Conservation (phyloP, 2,329 filamentous ascomycete genomes). For the Colletotrichum eleusines region DNA sequence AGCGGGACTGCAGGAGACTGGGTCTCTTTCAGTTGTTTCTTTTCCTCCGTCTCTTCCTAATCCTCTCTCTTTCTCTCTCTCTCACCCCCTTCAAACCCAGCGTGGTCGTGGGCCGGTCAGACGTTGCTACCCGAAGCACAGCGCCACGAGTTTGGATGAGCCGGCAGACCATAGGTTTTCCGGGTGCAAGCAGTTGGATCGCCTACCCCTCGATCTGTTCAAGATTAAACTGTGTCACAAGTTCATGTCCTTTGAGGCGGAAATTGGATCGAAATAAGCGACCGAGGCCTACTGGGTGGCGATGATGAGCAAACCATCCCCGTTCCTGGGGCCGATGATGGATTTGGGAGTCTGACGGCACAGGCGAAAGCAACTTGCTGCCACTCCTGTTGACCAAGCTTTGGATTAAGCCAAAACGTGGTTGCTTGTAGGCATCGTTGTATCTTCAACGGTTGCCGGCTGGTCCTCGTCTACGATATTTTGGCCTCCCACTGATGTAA, state of each 20-base stretch:
- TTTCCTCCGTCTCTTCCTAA: conserved; percentile 1
- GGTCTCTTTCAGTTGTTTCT: conserved; percentile 1
- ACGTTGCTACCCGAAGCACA: conserved; percentile 30
- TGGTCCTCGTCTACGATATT: background rate
- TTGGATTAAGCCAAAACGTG: background rate
- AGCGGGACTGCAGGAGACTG: conserved; percentile 18
- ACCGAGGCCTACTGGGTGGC: background rate
- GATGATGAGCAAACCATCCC: background rate
- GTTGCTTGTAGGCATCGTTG: conserved; percentile 1
- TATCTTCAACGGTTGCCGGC: conserved; percentile 14
- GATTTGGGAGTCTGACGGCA: background rate
- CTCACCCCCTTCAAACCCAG: conserved; percentile 1
- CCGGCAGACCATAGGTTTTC: background rate
- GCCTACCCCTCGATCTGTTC: conserved; percentile 14
- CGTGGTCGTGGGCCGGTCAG: conserved; percentile 18
- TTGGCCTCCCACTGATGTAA: background rate
- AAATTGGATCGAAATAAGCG: background rate
- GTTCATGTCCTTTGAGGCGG: background rate
- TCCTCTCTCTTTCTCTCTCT: background rate
- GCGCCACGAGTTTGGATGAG: conserved; percentile 17
- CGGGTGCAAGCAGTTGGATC: conserved; percentile 3
- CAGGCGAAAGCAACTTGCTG: background rate
- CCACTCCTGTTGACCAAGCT: background rate
- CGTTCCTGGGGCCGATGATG: background rate
- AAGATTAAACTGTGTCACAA: background rate